Evolutionary conservation across 345 rosid species (phyloP).

Genomic region (Eucalyptus paniculata): DNA sequence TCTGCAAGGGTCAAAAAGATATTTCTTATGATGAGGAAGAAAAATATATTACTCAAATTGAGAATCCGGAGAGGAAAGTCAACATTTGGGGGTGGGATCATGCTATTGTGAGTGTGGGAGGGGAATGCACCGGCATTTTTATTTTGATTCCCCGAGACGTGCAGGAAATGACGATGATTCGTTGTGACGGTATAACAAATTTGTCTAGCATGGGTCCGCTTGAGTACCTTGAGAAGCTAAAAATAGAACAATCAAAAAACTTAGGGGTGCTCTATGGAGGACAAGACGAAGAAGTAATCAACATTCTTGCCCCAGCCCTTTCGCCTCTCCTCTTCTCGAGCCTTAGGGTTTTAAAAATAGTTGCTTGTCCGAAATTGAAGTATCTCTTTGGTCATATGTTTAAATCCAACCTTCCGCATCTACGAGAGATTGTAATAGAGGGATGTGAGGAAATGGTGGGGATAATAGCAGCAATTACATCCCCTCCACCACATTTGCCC

Average conservation of each 20-base stretch:
- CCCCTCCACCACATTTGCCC: rapidly evolving
- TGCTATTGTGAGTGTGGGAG: background rate
- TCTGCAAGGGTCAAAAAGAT: rapidly evolving
- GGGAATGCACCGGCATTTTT: background rate
- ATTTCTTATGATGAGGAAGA: rapidly evolving
- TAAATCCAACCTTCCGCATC: background rate
- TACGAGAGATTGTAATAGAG: rapidly evolving
- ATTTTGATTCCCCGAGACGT: background rate
- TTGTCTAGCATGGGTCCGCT: rapidly evolving
- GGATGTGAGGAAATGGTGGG: background rate
- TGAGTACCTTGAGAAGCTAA: rapidly evolving
- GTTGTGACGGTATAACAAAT: rapidly evolving
- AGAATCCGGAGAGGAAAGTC: rapidly evolving
- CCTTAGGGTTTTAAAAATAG: rapidly evolving
- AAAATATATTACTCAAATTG: no score
- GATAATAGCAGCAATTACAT: background rate
- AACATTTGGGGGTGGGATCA: rapidly evolving
- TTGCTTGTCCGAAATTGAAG: rapidly evolving
- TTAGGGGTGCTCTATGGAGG: rapidly evolving
- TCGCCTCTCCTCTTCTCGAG: rapidly evolving
- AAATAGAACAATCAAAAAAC: rapidly evolving
- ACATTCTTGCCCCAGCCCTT: rapidly evolving
- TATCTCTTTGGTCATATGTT: background rate
- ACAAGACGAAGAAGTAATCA: rapidly evolving
- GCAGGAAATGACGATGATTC: rapidly evolving